phyloP scores from a whole-genome alignment of 1,284 basidiomycete species.

The Rhodotorula sp. region DNA sequence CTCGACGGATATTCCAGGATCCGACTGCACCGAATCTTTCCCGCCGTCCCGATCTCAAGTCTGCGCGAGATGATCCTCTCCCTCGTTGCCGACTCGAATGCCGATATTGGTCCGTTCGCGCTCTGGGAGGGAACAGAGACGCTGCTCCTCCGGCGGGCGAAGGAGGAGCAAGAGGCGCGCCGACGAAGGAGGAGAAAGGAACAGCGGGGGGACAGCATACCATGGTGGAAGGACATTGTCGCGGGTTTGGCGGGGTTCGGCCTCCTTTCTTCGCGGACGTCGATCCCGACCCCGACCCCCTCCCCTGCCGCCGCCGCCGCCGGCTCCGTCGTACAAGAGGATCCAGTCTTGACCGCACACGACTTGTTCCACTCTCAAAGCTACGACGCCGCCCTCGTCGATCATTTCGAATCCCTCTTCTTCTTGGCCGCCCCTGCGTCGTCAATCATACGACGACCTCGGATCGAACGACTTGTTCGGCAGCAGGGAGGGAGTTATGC shows the following conservation, averaged over 20 bases:
- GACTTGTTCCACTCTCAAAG: constrained; percentile 20
- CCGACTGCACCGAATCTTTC: constrained; percentile 28
- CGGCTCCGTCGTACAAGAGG: background rate
- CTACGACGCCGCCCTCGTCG: constrained; percentile 1
- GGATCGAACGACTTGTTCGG: background rate
- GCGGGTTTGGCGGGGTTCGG: background rate
- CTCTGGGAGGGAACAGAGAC: constrained; percentile 6
- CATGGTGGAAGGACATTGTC: background rate
- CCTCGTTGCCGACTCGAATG: background rate
- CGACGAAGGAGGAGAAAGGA: background rate
- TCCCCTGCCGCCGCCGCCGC: too few species aligned
- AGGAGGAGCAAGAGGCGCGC: background rate
- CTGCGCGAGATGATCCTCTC: constrained; percentile 17
- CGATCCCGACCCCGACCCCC: too few species aligned
- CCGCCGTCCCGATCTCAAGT: constrained; percentile 7
- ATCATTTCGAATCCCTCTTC: constrained; percentile 5
- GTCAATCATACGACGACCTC: background rate
- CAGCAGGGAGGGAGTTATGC: constrained; percentile 13
- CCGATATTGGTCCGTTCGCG: background rate
- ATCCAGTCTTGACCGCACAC: constrained; percentile 2
- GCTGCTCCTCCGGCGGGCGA: constrained; percentile 1
- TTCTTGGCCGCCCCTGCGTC: background rate
- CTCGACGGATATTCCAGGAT: background rate
- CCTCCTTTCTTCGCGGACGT: too few species aligned
- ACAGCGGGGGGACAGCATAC: background rate